A percentile compares a stretch with the other conserved stretches of the same genome.
These are phyloP conservation scores for Hypoxylon sp. DNA, from an alignment of 2,329 filamentous ascomycete species.

Conservation along the genomic window DNA sequence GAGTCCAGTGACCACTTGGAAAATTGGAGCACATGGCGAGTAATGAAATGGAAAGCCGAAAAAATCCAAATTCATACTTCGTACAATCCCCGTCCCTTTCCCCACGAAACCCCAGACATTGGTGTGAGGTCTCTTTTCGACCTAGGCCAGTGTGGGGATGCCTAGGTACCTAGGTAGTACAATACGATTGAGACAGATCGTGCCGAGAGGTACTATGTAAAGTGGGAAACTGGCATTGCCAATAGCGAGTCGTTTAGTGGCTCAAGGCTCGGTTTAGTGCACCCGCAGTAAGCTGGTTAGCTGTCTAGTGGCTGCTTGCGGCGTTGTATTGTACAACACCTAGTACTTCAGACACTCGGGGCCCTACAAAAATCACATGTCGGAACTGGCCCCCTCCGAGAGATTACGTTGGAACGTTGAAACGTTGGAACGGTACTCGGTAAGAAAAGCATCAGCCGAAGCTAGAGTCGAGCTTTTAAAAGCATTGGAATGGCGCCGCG, in stretches of 20 bases:
- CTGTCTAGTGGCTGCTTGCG: conserved; percentile 27
- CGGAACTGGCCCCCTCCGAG: conserved; percentile 13
- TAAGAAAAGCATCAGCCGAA: conserved; percentile 29
- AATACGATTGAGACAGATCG: neutral
- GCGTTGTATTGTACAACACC: too few relatives aligned
- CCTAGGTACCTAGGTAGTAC: neutral
- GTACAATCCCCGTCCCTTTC: conserved; percentile 22
- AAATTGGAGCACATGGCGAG: conserved; percentile 17
- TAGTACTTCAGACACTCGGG: conserved; percentile 11
- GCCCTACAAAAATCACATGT: conserved; percentile 38
- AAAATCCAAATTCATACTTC: conserved; percentile 27
- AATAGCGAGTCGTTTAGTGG: conserved; percentile 38
- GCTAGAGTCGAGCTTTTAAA: conserved; percentile 12
- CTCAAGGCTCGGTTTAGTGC: conserved; percentile 13
- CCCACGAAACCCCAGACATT: conserved; percentile 36
- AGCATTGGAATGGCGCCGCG: conserved; percentile 18
- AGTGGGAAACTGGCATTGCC: conserved; percentile 26
- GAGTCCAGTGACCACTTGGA: conserved; percentile 3
- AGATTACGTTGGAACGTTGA: conserved; percentile 32
- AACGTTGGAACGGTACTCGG: conserved; percentile 29
- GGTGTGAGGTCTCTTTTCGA: conserved; percentile 10
- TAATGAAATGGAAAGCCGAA: conserved; percentile 24
- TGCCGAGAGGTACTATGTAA: conserved; percentile 2
- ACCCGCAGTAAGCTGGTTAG: neutral
- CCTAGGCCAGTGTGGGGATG: conserved; percentile 27